phyloP scores from a whole-genome alignment of 2,329 filamentous ascomycete species.

The Pestalotiopsis sp. region DNA sequence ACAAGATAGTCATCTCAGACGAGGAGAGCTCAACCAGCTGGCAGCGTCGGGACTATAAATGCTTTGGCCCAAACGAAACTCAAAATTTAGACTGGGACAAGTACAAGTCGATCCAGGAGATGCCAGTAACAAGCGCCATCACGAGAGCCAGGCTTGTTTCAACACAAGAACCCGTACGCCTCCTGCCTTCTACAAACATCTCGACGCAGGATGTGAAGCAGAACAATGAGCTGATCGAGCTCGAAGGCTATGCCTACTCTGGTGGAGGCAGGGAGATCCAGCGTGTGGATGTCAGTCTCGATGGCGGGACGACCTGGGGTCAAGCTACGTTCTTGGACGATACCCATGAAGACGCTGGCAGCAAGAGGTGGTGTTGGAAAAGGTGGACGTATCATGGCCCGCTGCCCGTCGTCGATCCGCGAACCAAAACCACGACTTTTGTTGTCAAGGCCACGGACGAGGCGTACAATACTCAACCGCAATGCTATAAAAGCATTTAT shows the following conservation, averaged over 20 bases:
- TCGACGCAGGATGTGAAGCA: slow-evolving; percentile 12
- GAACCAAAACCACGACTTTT: slow-evolving; percentile 49
- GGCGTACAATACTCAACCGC: slow-evolving; percentile 68
- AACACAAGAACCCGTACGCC: slow-evolving; percentile 13
- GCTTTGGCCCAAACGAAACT: slow-evolving; percentile 65
- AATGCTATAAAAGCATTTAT: slow-evolving; percentile 61
- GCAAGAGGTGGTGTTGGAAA: slow-evolving; percentile 65
- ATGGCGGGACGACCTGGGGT: slow-evolving; percentile 66
- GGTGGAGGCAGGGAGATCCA: slow-evolving; percentile 68
- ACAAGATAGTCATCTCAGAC: slow-evolving; percentile 63
- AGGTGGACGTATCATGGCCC: slow-evolving; percentile 60
- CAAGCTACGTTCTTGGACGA: slow-evolving; percentile 63
- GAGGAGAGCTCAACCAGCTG: slow-evolving; percentile 69
- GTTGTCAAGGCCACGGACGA: slow-evolving; percentile 70
- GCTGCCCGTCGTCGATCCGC: slow-evolving; percentile 38
- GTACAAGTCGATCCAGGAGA: slow-evolving; percentile 67
- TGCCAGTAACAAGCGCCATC: slow-evolving; percentile 70
- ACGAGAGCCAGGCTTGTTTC: slow-evolving; percentile 40
- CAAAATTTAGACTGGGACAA: slow-evolving; percentile 62
- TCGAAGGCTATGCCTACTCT: slow-evolving; percentile 69
- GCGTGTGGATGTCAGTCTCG: slow-evolving; percentile 68
- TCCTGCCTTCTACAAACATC: not conserved
- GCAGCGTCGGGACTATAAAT: slow-evolving; percentile 71
- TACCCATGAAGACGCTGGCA: slow-evolving; percentile 35
- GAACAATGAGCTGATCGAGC: slow-evolving; percentile 25